Evolutionary conservation across 805 yeast genomes (phyloP).

Genomic region (Candida coquimbonensis): DNA sequence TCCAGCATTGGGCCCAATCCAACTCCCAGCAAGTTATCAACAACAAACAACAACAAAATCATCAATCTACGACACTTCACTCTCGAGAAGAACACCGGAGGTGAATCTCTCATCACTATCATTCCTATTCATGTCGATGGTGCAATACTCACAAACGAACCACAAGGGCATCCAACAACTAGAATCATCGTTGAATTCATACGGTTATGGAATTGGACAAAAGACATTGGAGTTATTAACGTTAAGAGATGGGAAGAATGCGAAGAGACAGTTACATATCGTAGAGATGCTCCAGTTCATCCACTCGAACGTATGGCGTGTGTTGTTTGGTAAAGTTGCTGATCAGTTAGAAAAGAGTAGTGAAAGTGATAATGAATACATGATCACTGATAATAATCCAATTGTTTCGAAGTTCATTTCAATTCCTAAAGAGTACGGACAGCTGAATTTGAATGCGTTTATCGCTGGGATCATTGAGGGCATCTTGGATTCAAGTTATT

Average conservation of each 20-base stretch:
- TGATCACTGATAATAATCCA: constrained; percentile 68
- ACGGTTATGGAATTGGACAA: constrained; percentile 76
- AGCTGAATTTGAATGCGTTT: constrained; percentile 74
- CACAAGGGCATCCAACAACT: constrained; percentile 64
- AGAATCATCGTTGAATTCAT: constrained; percentile 53
- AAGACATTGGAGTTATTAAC: constrained; percentile 63
- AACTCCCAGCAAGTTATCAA: constrained; percentile 21
- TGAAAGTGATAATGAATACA: constrained; percentile 50
- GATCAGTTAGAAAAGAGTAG: constrained; percentile 72
- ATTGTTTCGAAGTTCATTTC: constrained; percentile 64
- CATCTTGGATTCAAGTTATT: constrained; percentile 63
- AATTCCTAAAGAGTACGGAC: constrained; percentile 73
- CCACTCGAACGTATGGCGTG: constrained; percentile 65
- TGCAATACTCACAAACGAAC: constrained; percentile 54
- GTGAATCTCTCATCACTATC: constrained; percentile 62
- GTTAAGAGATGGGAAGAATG: constrained; percentile 57
- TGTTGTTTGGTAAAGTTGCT: constrained; percentile 65
- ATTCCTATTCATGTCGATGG: constrained; percentile 62
- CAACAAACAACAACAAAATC: constrained; percentile 11
- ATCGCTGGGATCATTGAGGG: constrained; percentile 85
- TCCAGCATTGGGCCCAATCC: constrained; percentile 24
- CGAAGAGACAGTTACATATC: constrained; percentile 59
- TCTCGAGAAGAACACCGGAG: constrained; percentile 58
- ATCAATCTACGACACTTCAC: constrained; percentile 59
- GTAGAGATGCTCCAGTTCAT: constrained; percentile 68